phyloP scores from a whole-genome alignment of 2,329 filamentous ascomycete species.

The Hirsutella thompsonii region DNA sequence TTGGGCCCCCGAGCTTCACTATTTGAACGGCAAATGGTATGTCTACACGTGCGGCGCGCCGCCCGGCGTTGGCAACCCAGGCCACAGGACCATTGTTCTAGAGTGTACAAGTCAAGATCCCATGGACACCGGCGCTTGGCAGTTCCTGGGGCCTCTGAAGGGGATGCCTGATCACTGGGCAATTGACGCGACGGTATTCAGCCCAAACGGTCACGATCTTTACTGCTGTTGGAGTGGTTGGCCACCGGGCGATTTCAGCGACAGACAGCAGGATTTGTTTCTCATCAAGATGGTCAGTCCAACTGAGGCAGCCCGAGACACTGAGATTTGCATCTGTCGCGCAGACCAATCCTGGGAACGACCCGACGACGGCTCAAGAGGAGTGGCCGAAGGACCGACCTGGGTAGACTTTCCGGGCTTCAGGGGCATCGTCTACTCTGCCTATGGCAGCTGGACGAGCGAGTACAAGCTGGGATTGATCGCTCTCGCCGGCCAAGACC shows the following conservation, averaged over 20 bases:
- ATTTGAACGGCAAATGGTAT: conserved; percentile 10
- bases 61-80: conserved; percentile 1
- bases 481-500: conserved; percentile 3
- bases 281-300: conserved; percentile 4
- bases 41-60: conserved; percentile 7
- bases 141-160: conserved; percentile 6
- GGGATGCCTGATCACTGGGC: conserved; percentile 6
- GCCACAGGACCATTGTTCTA: conserved; percentile 4
- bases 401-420: conserved; percentile 6
- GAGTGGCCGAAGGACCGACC: conserved; percentile 7
- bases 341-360: conserved; percentile 5
- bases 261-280: conserved; percentile 6
- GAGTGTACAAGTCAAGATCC: conserved; percentile 3
- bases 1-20: conserved; percentile 12
- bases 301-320: background rate
- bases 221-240: conserved; percentile 7
- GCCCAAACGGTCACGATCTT: conserved; percentile 6
- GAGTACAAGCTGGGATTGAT: conserved; percentile 7
- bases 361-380: conserved; percentile 2
- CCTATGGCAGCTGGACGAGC: conserved; percentile 6
- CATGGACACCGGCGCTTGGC: conserved; percentile 4
- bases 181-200: conserved; percentile 8
- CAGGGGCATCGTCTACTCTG: conserved; percentile 7
- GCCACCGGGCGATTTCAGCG: conserved; percentile 5
- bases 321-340: conserved; percentile 3